Percentiles rank a stretch among this genome's conserved stretches.
Conservation (phyloP, 805 yeast species). For the Torulaspora microellipsoides region DNA sequence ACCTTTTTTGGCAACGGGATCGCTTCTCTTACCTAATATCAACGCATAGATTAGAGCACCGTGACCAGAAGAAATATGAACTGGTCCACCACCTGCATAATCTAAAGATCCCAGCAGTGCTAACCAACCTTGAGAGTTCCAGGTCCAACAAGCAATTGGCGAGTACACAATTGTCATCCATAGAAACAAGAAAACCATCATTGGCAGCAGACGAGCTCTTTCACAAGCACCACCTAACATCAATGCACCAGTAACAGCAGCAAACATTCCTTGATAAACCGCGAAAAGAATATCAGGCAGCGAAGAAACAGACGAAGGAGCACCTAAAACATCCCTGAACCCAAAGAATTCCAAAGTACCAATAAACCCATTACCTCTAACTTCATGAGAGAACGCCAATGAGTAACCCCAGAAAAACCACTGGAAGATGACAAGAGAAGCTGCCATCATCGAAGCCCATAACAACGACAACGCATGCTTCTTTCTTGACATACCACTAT, state of each 20-base stretch:
- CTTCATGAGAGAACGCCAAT: slow-evolving; percentile 70
- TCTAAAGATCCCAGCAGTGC: slow-evolving; percentile 78
- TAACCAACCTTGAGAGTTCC: slow-evolving; percentile 95
- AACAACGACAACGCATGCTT: slow-evolving; percentile 91
- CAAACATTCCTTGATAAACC: slow-evolving; percentile 96
- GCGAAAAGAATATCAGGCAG: slow-evolving; percentile 91
- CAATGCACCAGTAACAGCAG: slow-evolving; percentile 85
- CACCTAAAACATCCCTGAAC: slow-evolving; percentile 76
- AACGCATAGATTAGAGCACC: slow-evolving; percentile 94
- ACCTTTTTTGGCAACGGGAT: slow-evolving; percentile 56
- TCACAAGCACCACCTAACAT: slow-evolving; percentile 98
- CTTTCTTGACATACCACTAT: slow-evolving; percentile 91
- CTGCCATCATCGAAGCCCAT: slow-evolving; percentile 92
- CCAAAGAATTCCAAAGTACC: slow-evolving; percentile 83
- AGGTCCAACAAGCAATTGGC: slow-evolving; percentile 96
- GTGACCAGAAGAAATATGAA: slow-evolving; percentile 89
- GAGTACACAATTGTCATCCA: slow-evolving; percentile 96
- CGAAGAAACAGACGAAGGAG: slow-evolving; percentile 57
- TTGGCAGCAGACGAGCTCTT: slow-evolving; percentile 92
- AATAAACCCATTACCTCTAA: slow-evolving; percentile 57
- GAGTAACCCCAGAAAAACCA: slow-evolving; percentile 99
- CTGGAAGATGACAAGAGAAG: slow-evolving; percentile 78
- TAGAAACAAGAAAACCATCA: slow-evolving; percentile 88
- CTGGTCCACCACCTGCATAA: slow-evolving; percentile 99
- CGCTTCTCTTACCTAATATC: slow-evolving; percentile 87